Conservation (phyloP, 225 moss, liverwort and hornwort genomes). For the Bryoerythrophyllum caledonicum region DNA sequence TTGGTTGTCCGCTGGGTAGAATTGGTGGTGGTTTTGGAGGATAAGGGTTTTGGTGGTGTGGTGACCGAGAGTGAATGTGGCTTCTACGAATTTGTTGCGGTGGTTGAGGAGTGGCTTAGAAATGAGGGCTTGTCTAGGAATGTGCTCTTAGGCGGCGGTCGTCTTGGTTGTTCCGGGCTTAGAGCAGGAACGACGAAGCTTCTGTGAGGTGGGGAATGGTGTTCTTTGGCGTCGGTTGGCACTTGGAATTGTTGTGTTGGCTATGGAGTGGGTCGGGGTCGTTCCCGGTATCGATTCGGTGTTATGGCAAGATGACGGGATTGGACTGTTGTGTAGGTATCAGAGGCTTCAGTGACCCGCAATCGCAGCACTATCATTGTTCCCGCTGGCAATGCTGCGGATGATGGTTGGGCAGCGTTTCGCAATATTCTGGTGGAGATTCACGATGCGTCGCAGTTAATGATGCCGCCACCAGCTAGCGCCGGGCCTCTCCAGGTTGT, state of each 20-base stretch:
- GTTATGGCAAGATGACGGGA: slow-evolving; percentile 6
- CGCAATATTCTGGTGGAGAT: slow-evolving; percentile 63
- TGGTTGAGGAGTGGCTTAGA: neutral
- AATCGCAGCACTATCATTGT: slow-evolving; percentile 74
- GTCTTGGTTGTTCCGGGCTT: neutral
- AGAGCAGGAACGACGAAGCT: neutral
- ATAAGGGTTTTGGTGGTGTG: neutral
- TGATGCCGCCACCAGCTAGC: slow-evolving; percentile 42
- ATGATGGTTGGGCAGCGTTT: slow-evolving; percentile 67
- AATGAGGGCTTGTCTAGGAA: neutral
- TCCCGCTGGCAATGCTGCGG: slow-evolving; percentile 53
- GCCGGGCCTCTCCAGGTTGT: slow-evolving; percentile 52
- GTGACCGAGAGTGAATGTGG: neutral
- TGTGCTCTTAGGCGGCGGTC: neutral
- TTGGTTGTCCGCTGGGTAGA: neutral
- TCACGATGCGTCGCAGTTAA: slow-evolving; percentile 50
- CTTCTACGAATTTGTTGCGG: neutral
- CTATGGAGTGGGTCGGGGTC: neutral
- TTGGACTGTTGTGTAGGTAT: slow-evolving; percentile 39
- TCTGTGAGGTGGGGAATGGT: neutral
- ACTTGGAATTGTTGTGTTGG: neutral
- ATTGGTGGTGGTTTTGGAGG: neutral
- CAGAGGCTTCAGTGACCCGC: slow-evolving; percentile 68
- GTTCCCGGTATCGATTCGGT: too few species aligned
- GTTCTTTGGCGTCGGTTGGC: neutral